These are phyloP conservation scores for Beauveria scarabaeidicola DNA, from an alignment of 2,329 filamentous ascomycete genomes.

Conservation along the genomic window DNA sequence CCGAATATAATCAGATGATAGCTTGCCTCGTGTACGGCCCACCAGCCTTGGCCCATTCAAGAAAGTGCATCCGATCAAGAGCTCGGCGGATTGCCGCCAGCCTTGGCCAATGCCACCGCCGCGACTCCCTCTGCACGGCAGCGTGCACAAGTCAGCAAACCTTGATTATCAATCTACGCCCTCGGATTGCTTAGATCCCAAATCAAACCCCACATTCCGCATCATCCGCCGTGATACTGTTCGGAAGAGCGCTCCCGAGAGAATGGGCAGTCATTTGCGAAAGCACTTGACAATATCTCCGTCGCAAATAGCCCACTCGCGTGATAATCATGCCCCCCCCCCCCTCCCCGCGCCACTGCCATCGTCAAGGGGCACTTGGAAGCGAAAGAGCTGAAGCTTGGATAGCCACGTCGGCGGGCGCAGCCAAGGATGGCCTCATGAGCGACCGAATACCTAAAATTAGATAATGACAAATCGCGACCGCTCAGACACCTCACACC, in stretches of 20 bases:
- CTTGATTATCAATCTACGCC: neutral
- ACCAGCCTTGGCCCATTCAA: neutral
- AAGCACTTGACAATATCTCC: neutral
- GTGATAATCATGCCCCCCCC: neutral
- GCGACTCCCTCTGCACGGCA: too few species aligned
- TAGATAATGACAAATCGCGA: neutral
- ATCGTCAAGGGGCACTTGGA: neutral
- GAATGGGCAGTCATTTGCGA: neutral
- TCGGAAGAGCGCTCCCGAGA: neutral
- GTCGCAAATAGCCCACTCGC: neutral
- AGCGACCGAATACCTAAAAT: neutral
- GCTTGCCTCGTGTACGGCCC: neutral
- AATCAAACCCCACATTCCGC: neutral
- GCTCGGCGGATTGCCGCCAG: neutral
- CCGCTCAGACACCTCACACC: neutral
- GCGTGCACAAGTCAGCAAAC: neutral
- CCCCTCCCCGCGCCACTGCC: neutral
- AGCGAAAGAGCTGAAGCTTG: slow-evolving; percentile 1
- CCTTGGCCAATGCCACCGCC: neutral
- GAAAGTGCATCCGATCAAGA: neutral
- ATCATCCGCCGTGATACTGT: neutral
- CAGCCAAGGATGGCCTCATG: neutral
- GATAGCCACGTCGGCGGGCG: neutral
- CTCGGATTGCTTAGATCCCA: neutral
- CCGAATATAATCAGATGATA: neutral